phyloP scores from a whole-genome alignment of 2,329 filamentous ascomycete species.

The Teratosphaeria destructans region DNA sequence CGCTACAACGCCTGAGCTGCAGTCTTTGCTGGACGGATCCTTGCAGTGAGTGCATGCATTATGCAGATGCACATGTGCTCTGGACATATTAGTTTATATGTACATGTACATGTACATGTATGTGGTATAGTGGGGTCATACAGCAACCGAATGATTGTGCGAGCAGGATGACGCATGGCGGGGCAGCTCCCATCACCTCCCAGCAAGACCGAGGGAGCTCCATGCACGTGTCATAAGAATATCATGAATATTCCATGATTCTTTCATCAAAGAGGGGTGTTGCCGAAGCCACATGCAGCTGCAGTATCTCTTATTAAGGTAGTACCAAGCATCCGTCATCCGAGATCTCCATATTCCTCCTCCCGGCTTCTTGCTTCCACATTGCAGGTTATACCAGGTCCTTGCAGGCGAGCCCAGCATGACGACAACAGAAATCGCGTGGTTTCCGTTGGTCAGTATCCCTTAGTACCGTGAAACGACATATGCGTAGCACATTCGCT shows the following conservation, averaged over 20 bases:
- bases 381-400: too few relatives aligned
- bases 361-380: not conserved
- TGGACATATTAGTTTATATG: too few relatives aligned
- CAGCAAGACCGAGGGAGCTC: not conserved
- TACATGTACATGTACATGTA: not conserved
- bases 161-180: not conserved
- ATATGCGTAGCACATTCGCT: not conserved
- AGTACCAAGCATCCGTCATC: not conserved
- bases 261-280: not conserved
- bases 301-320: not conserved
- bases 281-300: not conserved
- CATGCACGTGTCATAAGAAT: not conserved
- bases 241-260: not conserved
- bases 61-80: too few relatives aligned
- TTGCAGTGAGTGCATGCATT: not conserved
- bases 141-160: not conserved
- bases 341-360: not conserved
- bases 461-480: not conserved
- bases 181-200: not conserved
- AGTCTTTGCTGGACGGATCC: not conserved
- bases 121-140: not conserved
- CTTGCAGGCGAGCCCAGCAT: constrained; percentile 8
- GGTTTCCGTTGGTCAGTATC: constrained; percentile 23
- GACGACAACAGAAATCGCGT: constrained; percentile 31
- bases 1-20: not conserved